Evolutionary conservation across 768 basidiomycete species (phyloP).

Genomic region (Cubamyces lactineus): DNA sequence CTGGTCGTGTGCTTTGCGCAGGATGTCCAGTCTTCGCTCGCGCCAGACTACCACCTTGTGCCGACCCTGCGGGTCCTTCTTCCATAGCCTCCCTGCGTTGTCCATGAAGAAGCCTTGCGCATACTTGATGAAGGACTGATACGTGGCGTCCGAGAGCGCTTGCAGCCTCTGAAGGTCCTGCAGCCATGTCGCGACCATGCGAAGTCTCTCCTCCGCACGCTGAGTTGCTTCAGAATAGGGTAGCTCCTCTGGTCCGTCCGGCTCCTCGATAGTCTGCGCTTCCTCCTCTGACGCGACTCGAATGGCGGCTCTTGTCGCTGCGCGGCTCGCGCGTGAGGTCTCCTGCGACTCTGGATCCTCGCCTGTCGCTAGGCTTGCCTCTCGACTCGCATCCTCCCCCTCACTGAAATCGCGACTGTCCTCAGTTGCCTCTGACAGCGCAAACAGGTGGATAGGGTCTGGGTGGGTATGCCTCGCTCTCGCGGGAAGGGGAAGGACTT

Average conservation of each 20-base stretch:
- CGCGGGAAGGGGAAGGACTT: background rate
- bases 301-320: background rate
- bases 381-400: no score
- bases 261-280: no score
- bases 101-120: constrained; percentile 7
- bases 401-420: no score
- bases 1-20: constrained; percentile 19
- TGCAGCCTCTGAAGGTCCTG: background rate
- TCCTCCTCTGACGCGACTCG: no score
- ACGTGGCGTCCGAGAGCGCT: background rate
- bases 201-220: no score
- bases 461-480: background rate
- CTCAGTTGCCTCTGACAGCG: constrained; percentile 10
- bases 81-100: constrained; percentile 21
- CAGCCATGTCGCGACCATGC: background rate
- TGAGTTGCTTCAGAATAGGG: no score
- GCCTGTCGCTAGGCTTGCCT: no score
- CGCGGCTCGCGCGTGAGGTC: background rate
- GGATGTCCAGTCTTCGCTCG: background rate
- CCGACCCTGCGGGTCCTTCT: no score
- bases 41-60: no score
- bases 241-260: no score
- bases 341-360: background rate
- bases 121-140: constrained; percentile 18
- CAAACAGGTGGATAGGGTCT: background rate